phyloP scores from a whole-genome alignment of 2,329 filamentous ascomycete genomes.

The Penicillium italicum region DNA sequence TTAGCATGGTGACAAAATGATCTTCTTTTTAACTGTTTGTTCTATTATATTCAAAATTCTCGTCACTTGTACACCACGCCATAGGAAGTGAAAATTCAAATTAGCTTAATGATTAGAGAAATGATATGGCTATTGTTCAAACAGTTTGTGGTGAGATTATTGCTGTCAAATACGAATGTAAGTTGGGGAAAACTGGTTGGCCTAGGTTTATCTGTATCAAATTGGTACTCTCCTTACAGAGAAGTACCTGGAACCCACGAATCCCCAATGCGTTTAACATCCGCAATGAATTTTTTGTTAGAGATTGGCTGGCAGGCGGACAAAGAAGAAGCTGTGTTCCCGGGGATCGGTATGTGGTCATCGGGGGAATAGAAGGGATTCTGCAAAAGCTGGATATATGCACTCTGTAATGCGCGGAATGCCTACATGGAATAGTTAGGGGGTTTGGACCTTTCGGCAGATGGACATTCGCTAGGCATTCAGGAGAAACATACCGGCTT shows the following conservation, averaged over 20 bases:
- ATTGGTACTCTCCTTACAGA: conserved; percentile 57
- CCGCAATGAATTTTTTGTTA: conserved; percentile 73
- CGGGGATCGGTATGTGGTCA: conserved; percentile 63
- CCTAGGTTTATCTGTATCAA: neutral
- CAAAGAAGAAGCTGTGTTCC: conserved; percentile 41
- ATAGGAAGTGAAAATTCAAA: neutral
- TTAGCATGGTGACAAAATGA: neutral
- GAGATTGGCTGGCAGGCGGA: conserved; percentile 64
- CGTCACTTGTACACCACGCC: neutral
- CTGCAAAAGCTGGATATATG: conserved; percentile 81
- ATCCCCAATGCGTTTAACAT: conserved; percentile 83
- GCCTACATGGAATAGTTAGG: conserved; percentile 50
- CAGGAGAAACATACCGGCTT: conserved; percentile 60
- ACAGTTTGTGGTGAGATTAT: conserved; percentile 25
- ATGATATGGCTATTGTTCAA: neutral
- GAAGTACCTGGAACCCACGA: conserved; percentile 71
- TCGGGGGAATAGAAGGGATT: conserved; percentile 95
- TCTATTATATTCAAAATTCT: neutral
- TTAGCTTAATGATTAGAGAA: neutral
- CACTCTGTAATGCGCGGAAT: conserved; percentile 87
- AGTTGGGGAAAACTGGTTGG: neutral
- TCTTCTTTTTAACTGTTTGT: neutral
- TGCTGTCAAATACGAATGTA: conserved; percentile 47
- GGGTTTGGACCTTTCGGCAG: neutral
- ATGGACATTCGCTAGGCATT: neutral